A percentile compares a stretch with the other conserved stretches of the same genome.
These are phyloP conservation scores for Yamadazyma sp. DNA, from an alignment of 1,139 yeast species.

Conservation along the genomic window DNA sequence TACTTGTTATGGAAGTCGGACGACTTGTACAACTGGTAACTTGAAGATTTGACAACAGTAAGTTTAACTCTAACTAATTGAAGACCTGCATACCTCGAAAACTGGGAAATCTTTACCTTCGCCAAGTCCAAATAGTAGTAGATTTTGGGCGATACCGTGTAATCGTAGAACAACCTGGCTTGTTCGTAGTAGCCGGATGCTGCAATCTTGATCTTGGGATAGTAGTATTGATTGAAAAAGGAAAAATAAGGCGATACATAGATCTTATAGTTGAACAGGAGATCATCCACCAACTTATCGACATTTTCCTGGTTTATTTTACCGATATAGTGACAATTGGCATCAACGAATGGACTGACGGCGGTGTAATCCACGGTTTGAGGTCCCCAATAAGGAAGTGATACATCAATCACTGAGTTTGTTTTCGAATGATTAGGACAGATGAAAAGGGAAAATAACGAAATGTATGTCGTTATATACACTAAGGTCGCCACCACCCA, in stretches of 20 bases:
- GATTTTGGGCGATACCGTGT: neutral
- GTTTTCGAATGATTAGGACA: slow-evolving; percentile 8
- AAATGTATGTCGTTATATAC: slow-evolving; percentile 2
- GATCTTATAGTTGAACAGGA: slow-evolving; percentile 16
- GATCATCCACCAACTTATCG: slow-evolving; percentile 9
- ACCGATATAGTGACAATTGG: slow-evolving; percentile 12
- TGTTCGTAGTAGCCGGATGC: slow-evolving; percentile 4
- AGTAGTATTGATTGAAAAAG: slow-evolving; percentile 12
- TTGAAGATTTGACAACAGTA: slow-evolving; percentile 4
- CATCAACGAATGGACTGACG: slow-evolving; percentile 8
- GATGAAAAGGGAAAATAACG: slow-evolving; percentile 6
- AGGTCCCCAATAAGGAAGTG: neutral
- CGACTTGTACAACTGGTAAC: slow-evolving; percentile 2
- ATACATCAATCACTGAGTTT: slow-evolving; percentile 1
- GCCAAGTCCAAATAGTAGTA: neutral
- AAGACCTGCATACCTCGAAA: neutral
- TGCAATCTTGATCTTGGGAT: slow-evolving; percentile 12
- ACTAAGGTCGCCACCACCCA: neutral
- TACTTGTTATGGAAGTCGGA: neutral
- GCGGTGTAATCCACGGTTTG: slow-evolving; percentile 5
- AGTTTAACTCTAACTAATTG: slow-evolving; percentile 5
- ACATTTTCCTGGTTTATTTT: slow-evolving; percentile 14
- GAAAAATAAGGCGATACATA: slow-evolving; percentile 12
- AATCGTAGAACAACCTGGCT: neutral
- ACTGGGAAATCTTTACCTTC: neutral